Percentiles rank a stretch among this genome's conserved stretches.
Conservation (phyloP, 345 rosid species). For the Citrus medica region DNA sequence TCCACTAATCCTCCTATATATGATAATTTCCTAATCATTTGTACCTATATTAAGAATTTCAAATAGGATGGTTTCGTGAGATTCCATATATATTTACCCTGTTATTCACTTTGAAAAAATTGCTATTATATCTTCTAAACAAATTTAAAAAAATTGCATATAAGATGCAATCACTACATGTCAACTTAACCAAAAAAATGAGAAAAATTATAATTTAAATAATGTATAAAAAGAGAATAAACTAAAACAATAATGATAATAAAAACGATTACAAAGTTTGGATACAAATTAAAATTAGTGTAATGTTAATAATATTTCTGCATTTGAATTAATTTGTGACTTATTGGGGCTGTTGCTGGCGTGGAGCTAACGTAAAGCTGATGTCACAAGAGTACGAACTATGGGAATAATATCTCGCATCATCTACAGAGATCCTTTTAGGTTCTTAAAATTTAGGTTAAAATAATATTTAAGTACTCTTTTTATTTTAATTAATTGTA, state of each 20-base stretch:
- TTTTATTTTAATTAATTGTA: constrained; percentile 3
- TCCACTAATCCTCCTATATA: background rate
- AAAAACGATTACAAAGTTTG: no score
- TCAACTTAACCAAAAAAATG: no score
- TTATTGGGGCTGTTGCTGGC: constrained; percentile 9
- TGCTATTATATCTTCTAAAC: no score
- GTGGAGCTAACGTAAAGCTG: constrained; percentile 31
- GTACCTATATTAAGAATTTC: background rate
- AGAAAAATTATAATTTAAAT: no score
- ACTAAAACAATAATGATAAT: background rate
- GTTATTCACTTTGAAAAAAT: no score
- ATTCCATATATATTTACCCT: background rate
- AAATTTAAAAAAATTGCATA: no score
- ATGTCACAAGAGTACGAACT: constrained; percentile 29
- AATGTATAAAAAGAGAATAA: background rate
- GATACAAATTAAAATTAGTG: no score
- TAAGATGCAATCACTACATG: no score
- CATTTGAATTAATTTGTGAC: background rate
- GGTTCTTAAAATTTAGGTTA: background rate
- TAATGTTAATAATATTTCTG: no score
- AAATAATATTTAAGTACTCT: background rate
- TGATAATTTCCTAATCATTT: background rate
- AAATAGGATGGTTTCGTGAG: background rate
- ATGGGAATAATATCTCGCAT: constrained; percentile 17
- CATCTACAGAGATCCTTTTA: background rate